These are phyloP conservation scores for Kuraishia hungarica DNA, from an alignment of 805 yeast genomes.

Conservation along the genomic window DNA sequence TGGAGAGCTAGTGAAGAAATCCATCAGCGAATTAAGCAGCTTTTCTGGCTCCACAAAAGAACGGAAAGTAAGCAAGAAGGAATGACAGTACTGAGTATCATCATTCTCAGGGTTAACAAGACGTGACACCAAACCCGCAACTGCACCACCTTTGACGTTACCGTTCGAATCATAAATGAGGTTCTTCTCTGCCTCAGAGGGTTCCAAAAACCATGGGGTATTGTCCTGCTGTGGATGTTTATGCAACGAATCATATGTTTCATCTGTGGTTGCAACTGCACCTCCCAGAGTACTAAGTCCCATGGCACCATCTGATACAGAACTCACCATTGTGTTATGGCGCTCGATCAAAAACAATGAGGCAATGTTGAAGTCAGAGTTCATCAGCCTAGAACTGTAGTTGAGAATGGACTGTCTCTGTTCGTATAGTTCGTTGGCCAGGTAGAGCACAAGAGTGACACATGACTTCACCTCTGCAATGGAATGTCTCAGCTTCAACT, in stretches of 20 bases:
- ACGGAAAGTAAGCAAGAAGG: constrained; percentile 67
- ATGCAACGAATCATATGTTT: constrained; percentile 19
- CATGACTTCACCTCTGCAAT: constrained; percentile 27
- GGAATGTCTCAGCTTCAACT: constrained; percentile 24
- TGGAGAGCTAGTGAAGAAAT: constrained; percentile 62
- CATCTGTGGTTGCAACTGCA: constrained; percentile 4
- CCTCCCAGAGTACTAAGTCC: constrained; percentile 9
- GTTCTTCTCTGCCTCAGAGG: constrained; percentile 45
- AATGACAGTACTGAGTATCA: constrained; percentile 56
- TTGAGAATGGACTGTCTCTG: constrained; percentile 64
- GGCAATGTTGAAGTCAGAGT: constrained; percentile 58
- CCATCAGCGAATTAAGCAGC: constrained; percentile 48
- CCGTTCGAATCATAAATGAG: constrained; percentile 60
- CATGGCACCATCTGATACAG: constrained; percentile 11
- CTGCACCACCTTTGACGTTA: constrained; percentile 74
- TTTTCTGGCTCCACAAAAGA: constrained; percentile 65
- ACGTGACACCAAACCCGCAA: constrained; percentile 69
- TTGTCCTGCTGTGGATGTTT: constrained; percentile 20
- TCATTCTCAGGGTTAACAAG: constrained; percentile 64
- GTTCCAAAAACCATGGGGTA: constrained; percentile 65
- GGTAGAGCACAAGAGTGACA: constrained; percentile 20
- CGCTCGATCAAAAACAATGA: constrained; percentile 38
- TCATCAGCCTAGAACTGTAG: constrained; percentile 73
- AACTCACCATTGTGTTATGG: constrained; percentile 21
- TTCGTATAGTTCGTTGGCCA: constrained; percentile 53